phyloP scores from a whole-genome alignment of 768 basidiomycete genomes.

The Fistulinella prunicolor region DNA sequence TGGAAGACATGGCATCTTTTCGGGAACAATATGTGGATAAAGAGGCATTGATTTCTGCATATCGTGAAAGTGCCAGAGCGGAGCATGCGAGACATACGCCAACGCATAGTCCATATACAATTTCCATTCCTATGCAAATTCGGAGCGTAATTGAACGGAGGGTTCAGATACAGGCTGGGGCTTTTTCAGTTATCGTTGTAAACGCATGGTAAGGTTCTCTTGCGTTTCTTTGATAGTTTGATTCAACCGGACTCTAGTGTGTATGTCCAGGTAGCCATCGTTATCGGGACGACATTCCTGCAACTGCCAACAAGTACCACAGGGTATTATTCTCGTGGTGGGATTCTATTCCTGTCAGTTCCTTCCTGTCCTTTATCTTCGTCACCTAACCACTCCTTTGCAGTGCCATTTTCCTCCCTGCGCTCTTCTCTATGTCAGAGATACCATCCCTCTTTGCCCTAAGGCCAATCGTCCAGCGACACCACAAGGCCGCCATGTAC shows the following conservation, averaged over 20 bases:
- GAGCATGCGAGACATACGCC: slow-evolving; percentile 51
- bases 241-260: slow-evolving; percentile 35
- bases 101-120: slow-evolving; percentile 46
- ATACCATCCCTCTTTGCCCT: slow-evolving; percentile 48
- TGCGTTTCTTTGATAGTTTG: neutral
- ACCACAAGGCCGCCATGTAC: slow-evolving; percentile 47
- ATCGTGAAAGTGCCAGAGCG: slow-evolving; percentile 45
- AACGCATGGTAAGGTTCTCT: slow-evolving; percentile 16
- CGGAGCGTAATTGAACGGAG: slow-evolving; percentile 46
- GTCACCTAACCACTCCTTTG: neutral
- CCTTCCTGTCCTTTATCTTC: fast-evolving
- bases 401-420: slow-evolving; percentile 58
- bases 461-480: slow-evolving; percentile 44
- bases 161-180: slow-evolving; percentile 44
- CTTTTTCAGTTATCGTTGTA: slow-evolving; percentile 34
- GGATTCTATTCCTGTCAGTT: slow-evolving; percentile 76
- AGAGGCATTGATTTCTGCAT: slow-evolving; percentile 40
- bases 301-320: slow-evolving; percentile 39
- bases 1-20: slow-evolving; percentile 48
- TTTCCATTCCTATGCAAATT: slow-evolving; percentile 48
- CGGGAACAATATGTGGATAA: slow-evolving; percentile 44
- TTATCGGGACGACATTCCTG: slow-evolving; percentile 45
- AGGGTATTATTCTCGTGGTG: slow-evolving; percentile 59
- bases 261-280: slow-evolving; percentile 30
- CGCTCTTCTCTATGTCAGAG: slow-evolving; percentile 57